Percentiles rank a stretch among this genome's conserved stretches.
Conservation (phyloP, 495 filamentous ascomycete species). For the Podospora fimiseda region DNA sequence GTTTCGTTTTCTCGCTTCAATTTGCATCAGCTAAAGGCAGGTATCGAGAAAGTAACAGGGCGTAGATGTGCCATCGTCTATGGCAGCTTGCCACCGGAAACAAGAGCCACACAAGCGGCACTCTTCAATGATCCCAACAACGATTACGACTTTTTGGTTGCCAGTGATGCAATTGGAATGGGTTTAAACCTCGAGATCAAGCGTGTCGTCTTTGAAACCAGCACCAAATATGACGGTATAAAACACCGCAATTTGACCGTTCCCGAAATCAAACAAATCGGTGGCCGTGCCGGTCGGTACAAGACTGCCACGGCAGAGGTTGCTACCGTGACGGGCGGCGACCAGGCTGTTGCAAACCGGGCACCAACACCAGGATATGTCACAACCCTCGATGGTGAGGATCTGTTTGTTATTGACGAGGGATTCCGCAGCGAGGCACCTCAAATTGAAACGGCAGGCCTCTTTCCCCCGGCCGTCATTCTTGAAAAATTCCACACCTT, state of each 20-base stretch:
- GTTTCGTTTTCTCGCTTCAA: slow-evolving; percentile 75
- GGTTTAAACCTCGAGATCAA: slow-evolving; percentile 91
- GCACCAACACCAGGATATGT: slow-evolving; percentile 58
- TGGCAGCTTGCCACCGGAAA: slow-evolving; percentile 86
- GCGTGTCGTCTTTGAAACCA: slow-evolving; percentile 79
- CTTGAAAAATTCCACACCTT: slow-evolving; percentile 66
- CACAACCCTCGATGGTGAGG: slow-evolving; percentile 67
- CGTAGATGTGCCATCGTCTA: slow-evolving; percentile 87
- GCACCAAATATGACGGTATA: slow-evolving; percentile 57
- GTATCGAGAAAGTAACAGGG: slow-evolving; percentile 70
- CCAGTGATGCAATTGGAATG: slow-evolving; percentile 97
- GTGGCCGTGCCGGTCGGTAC: slow-evolving; percentile 86
- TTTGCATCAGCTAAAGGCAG: slow-evolving; percentile 71
- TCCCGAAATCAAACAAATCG: slow-evolving; percentile 92
- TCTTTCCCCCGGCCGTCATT: slow-evolving; percentile 59
- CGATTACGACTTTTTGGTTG: slow-evolving; percentile 89
- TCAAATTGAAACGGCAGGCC: slow-evolving; percentile 65
- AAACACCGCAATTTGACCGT: slow-evolving; percentile 48
- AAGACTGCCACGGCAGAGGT: slow-evolving; percentile 56
- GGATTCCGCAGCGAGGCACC: slow-evolving; percentile 58
- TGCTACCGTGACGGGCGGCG: background rate
- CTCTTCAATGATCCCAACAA: slow-evolving; percentile 93
- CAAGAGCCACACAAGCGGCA: slow-evolving; percentile 78
- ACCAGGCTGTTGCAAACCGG: background rate
- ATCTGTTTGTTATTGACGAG: slow-evolving; percentile 54